These are phyloP conservation scores for Mikania micrantha DNA, from an alignment of 129 eudicot genomes.

Conservation along the genomic window DNA sequence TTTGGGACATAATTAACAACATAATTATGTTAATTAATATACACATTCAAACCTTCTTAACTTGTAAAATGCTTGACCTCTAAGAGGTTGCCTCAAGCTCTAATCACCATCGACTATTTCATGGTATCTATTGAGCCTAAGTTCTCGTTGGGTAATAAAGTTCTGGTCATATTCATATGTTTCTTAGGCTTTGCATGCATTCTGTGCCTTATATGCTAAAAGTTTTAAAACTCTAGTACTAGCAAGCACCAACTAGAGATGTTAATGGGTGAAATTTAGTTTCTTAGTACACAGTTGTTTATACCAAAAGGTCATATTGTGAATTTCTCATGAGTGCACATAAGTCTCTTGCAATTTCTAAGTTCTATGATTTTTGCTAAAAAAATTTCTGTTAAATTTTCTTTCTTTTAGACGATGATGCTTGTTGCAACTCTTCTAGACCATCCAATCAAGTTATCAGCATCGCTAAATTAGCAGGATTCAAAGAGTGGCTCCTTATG, in stretches of 20 bases:
- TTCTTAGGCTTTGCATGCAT: constrained; percentile 8
- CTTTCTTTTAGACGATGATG: constrained; percentile 30
- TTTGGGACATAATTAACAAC: no score
- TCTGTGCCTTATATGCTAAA: not conserved
- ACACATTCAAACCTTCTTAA: not conserved
- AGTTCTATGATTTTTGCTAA: not conserved
- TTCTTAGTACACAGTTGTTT: not conserved
- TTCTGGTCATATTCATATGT: constrained; percentile 1
- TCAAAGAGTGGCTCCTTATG: constrained; percentile 82
- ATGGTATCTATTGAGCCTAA: not conserved
- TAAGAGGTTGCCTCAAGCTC: constrained; percentile 4
- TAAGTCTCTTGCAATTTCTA: not conserved
- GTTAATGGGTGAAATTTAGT: not conserved
- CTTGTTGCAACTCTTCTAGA: constrained; percentile 21
- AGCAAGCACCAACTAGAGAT: not conserved
- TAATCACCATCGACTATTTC: not conserved
- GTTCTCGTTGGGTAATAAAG: not conserved
- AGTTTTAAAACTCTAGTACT: not conserved
- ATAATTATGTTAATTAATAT: not conserved
- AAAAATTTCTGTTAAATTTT: not conserved
- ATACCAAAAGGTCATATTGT: not conserved
- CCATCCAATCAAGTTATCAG: constrained; percentile 61
- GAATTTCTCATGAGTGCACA: not conserved
- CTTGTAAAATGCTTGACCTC: constrained; percentile 1
- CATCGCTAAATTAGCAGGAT: constrained; percentile 76